phyloP scores from a whole-genome alignment of 169 alveolate genomes.

The Plasmodium inui region DNA sequence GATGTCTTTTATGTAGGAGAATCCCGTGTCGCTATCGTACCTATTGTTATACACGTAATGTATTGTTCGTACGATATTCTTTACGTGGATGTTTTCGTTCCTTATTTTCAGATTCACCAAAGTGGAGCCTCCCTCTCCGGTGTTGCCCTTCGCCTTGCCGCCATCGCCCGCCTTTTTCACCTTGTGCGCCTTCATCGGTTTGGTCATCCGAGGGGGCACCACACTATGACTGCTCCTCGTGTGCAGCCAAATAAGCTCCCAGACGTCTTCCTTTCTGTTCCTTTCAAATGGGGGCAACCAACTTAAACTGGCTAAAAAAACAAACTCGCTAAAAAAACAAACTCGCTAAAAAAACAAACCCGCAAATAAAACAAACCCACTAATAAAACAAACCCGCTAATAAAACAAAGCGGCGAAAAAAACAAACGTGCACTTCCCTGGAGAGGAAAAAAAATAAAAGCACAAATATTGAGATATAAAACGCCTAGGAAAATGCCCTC shows the following conservation, averaged over 20 bases:
- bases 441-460: not conserved
- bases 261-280: not conserved
- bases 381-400: not conserved
- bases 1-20: slow-evolving; percentile 65
- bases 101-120: slow-evolving; percentile 30
- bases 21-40: slow-evolving; percentile 69
- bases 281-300: not conserved
- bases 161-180: slow-evolving; percentile 29
- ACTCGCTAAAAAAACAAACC: not conserved
- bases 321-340: too few species aligned
- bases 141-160: not conserved
- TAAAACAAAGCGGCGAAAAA: not conserved
- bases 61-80: slow-evolving; percentile 67
- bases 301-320: not conserved
- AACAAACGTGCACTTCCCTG: not conserved
- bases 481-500: not conserved
- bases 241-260: not conserved
- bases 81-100: slow-evolving; percentile 67
- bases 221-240: not conserved
- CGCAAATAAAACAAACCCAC: too few species aligned
- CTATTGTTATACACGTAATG: slow-evolving; percentile 63
- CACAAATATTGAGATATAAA: not conserved
- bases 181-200: slow-evolving; percentile 26
- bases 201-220: not conserved
- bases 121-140: not conserved